Evolutionary conservation across 2,329 filamentous ascomycete species (phyloP).

Genomic region (Fusarium graminum): DNA sequence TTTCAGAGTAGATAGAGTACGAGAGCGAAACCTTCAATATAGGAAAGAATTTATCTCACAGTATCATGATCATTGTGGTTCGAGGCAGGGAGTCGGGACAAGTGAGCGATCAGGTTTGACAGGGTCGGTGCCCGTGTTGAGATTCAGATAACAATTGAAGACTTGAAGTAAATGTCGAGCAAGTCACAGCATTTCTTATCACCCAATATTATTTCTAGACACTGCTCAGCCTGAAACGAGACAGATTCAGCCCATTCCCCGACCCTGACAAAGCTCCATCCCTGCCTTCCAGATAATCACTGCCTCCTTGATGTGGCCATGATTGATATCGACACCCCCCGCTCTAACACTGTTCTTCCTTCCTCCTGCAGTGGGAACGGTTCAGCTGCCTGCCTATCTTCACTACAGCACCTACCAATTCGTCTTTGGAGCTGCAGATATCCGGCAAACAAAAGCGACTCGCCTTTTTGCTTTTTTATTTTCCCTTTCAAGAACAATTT

Average conservation of each 20-base stretch:
- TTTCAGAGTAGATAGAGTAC: not conserved
- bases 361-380: too few relatives aligned
- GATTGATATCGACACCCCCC: constrained; percentile 10
- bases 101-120: not conserved
- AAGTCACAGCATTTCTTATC: not conserved
- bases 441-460: constrained; percentile 16
- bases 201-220: not conserved
- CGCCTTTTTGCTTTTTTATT: constrained; percentile 7
- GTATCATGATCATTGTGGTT: not conserved
- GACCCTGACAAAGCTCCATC: not conserved
- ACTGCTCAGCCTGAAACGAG: constrained; percentile 10
- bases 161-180: not conserved
- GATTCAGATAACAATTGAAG: not conserved
- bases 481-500: not conserved
- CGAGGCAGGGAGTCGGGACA: not conserved
- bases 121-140: not conserved
- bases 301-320: not conserved
- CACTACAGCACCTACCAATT: not conserved
- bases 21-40: not conserved
- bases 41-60: too few relatives aligned
- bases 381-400: not conserved
- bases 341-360: too few relatives aligned
- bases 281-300: too few relatives aligned
- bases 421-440: constrained; percentile 16
- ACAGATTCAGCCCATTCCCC: constrained; percentile 5